A percentile compares a stretch with the other conserved stretches of the same genome.
These are phyloP conservation scores for Incumbomyces lentus DNA, from an alignment of 2,329 filamentous ascomycete genomes.

Conservation along the genomic window DNA sequence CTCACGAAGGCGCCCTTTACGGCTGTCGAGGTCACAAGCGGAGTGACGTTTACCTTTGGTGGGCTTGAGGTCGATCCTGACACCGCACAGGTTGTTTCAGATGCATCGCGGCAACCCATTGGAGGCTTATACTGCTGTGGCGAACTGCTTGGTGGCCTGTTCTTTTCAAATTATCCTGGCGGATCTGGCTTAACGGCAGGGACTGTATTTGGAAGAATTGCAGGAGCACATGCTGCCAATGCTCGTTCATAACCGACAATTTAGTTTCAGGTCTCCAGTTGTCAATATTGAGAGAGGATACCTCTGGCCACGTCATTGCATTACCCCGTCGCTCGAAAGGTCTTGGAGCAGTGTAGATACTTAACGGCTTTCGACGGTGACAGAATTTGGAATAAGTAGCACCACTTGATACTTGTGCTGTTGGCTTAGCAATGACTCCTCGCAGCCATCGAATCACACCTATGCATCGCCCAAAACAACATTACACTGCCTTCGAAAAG, in stretches of 20 bases:
- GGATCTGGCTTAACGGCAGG: slow-evolving; percentile 52
- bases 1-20: slow-evolving; percentile 49
- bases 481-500: too few relatives aligned
- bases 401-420: too few relatives aligned
- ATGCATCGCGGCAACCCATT: slow-evolving; percentile 29
- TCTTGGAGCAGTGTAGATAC: too few relatives aligned
- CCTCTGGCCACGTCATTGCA: too few relatives aligned
- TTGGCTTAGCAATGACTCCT: too few relatives aligned
- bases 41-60: slow-evolving; percentile 60
- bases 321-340: too few relatives aligned
- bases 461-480: too few relatives aligned
- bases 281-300: too few relatives aligned
- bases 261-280: slow-evolving; percentile 1
- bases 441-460: too few relatives aligned
- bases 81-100: slow-evolving; percentile 43
- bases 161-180: slow-evolving; percentile 53
- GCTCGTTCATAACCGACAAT: neutral
- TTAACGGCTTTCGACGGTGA: too few relatives aligned
- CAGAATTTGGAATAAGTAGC: too few relatives aligned
- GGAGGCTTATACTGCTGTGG: slow-evolving; percentile 50
- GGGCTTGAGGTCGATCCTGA: slow-evolving; percentile 48
- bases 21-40: slow-evolving; percentile 54
- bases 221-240: slow-evolving; percentile 27
- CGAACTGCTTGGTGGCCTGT: slow-evolving; percentile 56
- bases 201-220: slow-evolving; percentile 42